Conservation (phyloP, 371 early-diverging fungal genomes). For the Saksenaea oblongispora region DNA sequence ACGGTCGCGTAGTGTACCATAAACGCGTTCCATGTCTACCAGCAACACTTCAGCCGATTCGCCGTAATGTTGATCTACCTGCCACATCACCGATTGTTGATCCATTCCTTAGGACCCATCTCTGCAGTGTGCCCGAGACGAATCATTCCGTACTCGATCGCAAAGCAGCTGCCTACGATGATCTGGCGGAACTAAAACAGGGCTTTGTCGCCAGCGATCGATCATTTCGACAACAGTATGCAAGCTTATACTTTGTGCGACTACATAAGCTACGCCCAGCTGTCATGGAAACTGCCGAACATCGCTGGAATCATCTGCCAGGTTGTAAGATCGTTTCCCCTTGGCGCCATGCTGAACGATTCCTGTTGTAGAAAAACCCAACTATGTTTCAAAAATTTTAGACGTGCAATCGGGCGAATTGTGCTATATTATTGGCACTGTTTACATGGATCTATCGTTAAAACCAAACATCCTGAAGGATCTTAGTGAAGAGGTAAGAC, state of each 20-base stretch:
- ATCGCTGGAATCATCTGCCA: slow-evolving; percentile 53
- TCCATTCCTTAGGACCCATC: slow-evolving; percentile 2
- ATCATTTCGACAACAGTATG: slow-evolving; percentile 79
- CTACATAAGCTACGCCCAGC: slow-evolving; percentile 63
- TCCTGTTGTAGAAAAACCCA: slow-evolving; percentile 27
- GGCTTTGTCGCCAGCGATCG: slow-evolving; percentile 52
- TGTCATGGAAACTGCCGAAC: slow-evolving; percentile 49
- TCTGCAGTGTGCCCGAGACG: slow-evolving; percentile 17
- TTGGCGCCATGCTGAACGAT: background rate
- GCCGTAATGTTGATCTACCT: background rate
- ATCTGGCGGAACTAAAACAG: slow-evolving; percentile 37
- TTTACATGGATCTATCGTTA: slow-evolving; percentile 80
- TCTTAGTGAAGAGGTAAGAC: slow-evolving; percentile 70
- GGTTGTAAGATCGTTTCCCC: slow-evolving; percentile 15
- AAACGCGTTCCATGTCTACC: background rate
- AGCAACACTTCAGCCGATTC: background rate
- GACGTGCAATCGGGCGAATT: slow-evolving; percentile 64
- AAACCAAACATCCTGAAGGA: slow-evolving; percentile 91
- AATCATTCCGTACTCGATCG: slow-evolving; percentile 17
- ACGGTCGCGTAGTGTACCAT: background rate
- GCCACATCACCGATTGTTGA: background rate
- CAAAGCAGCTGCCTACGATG: slow-evolving; percentile 29
- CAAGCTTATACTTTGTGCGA: slow-evolving; percentile 82
- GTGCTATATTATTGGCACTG: slow-evolving; percentile 82
- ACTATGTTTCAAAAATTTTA: slow-evolving; percentile 64